phyloP scores from a whole-genome alignment of 2,329 filamentous ascomycete genomes.

The Aspergillus sp. region DNA sequence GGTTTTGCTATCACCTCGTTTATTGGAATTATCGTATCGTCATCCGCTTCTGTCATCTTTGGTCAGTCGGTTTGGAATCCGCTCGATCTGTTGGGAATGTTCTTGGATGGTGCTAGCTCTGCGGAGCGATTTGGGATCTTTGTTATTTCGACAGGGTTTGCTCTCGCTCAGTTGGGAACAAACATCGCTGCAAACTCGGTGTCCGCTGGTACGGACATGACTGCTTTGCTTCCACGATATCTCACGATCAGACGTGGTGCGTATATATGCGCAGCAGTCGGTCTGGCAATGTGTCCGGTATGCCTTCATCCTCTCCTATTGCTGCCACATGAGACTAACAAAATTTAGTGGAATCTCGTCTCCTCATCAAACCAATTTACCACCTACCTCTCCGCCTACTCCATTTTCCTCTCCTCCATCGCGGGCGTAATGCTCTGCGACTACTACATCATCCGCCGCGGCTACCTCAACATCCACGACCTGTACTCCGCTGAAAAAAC shows the following conservation, averaged over 20 bases:
- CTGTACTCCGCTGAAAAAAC: slow-evolving; percentile 63
- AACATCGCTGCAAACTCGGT: slow-evolving; percentile 85
- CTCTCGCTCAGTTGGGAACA: slow-evolving; percentile 74
- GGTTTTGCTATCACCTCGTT: slow-evolving; percentile 75
- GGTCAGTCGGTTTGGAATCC: slow-evolving; percentile 65
- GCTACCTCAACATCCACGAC: slow-evolving; percentile 70
- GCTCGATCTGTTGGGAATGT: slow-evolving; percentile 58
- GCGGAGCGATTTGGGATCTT: slow-evolving; percentile 69
- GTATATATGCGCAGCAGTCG: slow-evolving; percentile 74
- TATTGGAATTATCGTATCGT: slow-evolving; percentile 73
- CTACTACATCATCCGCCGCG: slow-evolving; percentile 79
- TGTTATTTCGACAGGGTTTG: slow-evolving; percentile 62
- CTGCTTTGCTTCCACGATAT: slow-evolving; percentile 69
- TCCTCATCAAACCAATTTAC: slow-evolving; percentile 74
- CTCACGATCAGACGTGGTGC: slow-evolving; percentile 80
- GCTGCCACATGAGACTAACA: slow-evolving; percentile 7
- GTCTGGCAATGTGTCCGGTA: slow-evolving; percentile 77
- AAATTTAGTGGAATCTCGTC: slow-evolving; percentile 57
- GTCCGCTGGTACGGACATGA: slow-evolving; percentile 76
- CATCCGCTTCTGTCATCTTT: slow-evolving; percentile 59
- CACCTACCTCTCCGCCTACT: slow-evolving; percentile 85
- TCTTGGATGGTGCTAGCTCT: slow-evolving; percentile 62
- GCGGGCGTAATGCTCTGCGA: slow-evolving; percentile 85
- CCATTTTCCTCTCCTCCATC: slow-evolving; percentile 87
- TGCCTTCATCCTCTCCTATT: slow-evolving; percentile 1